Conservation (phyloP, 2,329 filamentous ascomycete species). For the Xylariaceae sp. region DNA sequence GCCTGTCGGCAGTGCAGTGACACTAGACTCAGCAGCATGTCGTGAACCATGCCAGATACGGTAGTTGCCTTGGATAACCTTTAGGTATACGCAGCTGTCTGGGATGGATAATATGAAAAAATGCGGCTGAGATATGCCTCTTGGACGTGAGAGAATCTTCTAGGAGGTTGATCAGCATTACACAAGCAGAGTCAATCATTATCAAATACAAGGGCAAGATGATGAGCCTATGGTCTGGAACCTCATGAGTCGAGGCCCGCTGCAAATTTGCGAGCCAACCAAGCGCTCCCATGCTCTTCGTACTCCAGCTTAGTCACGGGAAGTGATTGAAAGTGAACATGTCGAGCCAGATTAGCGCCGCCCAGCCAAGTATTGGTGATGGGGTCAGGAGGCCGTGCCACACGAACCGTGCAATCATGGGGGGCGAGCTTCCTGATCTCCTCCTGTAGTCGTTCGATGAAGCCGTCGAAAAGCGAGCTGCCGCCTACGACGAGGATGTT, state of each 20-base stretch:
- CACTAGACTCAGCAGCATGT: not conserved
- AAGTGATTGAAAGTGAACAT: constrained; percentile 70
- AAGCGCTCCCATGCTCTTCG: constrained; percentile 79
- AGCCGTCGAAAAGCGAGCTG: constrained; percentile 79
- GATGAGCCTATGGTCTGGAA: not conserved
- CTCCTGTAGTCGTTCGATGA: constrained; percentile 77
- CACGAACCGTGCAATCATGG: constrained; percentile 78
- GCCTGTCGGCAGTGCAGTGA: not conserved
- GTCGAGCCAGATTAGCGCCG: constrained; percentile 76
- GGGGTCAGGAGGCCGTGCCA: constrained; percentile 73
- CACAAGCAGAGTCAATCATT: not conserved
- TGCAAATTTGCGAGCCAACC: constrained; percentile 76
- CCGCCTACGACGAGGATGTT: constrained; percentile 92
- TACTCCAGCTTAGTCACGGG: constrained; percentile 90
- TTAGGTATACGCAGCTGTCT: not conserved
- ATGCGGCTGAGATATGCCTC: not conserved
- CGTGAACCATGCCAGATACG: not conserved
- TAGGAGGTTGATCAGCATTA: not conserved
- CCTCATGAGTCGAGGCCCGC: constrained; percentile 42
- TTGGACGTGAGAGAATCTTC: not conserved
- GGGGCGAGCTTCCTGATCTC: constrained; percentile 77
- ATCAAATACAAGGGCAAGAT: not conserved
- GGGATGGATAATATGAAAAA: too few relatives aligned
- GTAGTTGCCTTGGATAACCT: not conserved
- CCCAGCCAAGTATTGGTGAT: constrained; percentile 86